A percentile compares a stretch with the other conserved stretches of the same genome.
Conservation (phyloP, 805 yeast genomes). For the Saccharomyces kudriavzevii region DNA sequence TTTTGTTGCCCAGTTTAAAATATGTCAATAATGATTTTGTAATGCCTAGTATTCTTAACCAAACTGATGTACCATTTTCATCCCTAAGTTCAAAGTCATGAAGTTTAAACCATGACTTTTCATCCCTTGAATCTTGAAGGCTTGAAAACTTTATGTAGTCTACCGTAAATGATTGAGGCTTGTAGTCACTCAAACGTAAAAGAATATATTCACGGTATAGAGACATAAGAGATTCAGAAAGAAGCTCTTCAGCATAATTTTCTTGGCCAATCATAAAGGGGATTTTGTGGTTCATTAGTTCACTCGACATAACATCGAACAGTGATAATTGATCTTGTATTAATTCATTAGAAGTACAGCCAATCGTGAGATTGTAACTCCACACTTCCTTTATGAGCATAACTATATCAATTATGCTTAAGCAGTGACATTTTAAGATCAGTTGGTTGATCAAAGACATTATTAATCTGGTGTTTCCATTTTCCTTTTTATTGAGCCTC, state of each 20-base stretch:
- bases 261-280: constrained; percentile 18
- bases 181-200: not conserved
- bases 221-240: constrained; percentile 1
- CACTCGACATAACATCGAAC: constrained; percentile 40
- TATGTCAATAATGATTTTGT: constrained; percentile 13
- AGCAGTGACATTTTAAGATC: constrained; percentile 36
- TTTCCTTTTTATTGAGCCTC: constrained; percentile 19
- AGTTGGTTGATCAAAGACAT: constrained; percentile 41
- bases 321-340: constrained; percentile 38
- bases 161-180: not conserved
- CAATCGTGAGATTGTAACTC: constrained; percentile 29
- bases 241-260: constrained; percentile 3
- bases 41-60: constrained; percentile 16
- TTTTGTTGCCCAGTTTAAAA: constrained; percentile 4
- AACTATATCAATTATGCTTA: constrained; percentile 34
- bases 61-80: constrained; percentile 4
- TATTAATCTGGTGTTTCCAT: constrained; percentile 26
- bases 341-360: constrained; percentile 35
- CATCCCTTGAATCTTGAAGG: not conserved
- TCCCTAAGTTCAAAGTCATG: constrained; percentile 14
- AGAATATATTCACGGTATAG: constrained; percentile 1
- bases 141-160: not conserved
- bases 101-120: constrained; percentile 12
- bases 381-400: constrained; percentile 35
- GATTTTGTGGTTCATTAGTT: constrained; percentile 29